Conservation (phyloP, 73 alveolate genomes). For the Halteria grandinella region DNA sequence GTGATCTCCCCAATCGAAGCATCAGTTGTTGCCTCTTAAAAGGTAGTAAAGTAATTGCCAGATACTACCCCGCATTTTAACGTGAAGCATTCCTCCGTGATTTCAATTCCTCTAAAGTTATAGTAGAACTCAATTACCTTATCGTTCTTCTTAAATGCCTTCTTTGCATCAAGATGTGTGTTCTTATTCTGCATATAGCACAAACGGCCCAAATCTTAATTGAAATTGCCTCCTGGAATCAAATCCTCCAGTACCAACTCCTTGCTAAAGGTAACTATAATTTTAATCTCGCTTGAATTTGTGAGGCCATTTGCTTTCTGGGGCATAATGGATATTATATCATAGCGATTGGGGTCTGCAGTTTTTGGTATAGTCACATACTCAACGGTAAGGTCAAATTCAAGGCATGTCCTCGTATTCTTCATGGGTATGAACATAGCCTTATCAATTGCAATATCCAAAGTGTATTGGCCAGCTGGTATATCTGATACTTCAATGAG, state of each 20-base stretch:
- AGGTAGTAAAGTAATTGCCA: no score
- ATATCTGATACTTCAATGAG: slow-evolving; percentile 2
- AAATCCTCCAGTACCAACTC: background rate
- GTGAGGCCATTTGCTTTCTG: background rate
- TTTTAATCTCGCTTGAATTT: background rate
- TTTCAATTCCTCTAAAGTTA: no score
- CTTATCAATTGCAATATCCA: background rate
- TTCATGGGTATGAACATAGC: background rate
- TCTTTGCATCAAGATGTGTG: no score
- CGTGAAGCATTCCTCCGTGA: no score
- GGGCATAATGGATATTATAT: slow-evolving; percentile 16
- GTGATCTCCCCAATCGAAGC: no score
- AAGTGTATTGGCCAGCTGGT: slow-evolving; percentile 1
- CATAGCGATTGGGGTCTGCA: background rate
- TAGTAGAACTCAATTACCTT: no score
- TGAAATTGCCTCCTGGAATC: no score
- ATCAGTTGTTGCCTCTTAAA: no score
- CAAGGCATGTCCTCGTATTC: background rate
- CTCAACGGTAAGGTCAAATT: slow-evolving; percentile 25
- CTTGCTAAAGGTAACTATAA: background rate
- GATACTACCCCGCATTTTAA: no score
- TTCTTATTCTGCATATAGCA: no score
- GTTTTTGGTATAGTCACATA: slow-evolving; percentile 10
- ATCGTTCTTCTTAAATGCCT: no score
- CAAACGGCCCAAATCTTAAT: no score